These are phyloP conservation scores for Cercospora brassicicola DNA, from an alignment of 2,329 filamentous ascomycete genomes.

Conservation along the genomic window DNA sequence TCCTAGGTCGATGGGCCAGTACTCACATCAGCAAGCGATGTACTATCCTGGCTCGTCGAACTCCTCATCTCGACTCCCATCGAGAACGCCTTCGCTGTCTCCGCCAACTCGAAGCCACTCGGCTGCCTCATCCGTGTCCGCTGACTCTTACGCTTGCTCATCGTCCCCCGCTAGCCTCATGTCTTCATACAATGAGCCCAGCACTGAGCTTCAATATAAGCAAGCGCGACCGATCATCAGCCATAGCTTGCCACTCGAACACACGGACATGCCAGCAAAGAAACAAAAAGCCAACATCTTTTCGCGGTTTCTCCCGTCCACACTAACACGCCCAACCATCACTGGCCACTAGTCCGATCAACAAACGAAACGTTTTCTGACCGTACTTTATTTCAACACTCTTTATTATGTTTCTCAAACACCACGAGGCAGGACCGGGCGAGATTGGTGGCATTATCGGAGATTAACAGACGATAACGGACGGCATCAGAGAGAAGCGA, in stretches of 20 bases:
- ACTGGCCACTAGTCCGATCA: slow-evolving; percentile 23
- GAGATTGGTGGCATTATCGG: neutral
- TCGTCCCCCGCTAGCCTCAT: slow-evolving; percentile 39
- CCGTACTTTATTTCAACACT: neutral
- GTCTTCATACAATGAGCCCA: slow-evolving; percentile 36
- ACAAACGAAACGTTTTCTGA: slow-evolving; percentile 8
- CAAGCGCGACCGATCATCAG: slow-evolving; percentile 26
- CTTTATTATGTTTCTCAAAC: slow-evolving; percentile 1
- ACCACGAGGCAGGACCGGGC: slow-evolving; percentile 2
- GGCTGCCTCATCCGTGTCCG: slow-evolving; percentile 39
- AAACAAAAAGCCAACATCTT: slow-evolving; percentile 43
- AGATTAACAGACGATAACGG: neutral
- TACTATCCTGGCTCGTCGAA: slow-evolving; percentile 33
- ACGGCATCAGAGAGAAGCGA: neutral
- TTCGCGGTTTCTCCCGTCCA: slow-evolving; percentile 41
- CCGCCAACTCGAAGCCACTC: slow-evolving; percentile 47
- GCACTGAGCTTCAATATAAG: slow-evolving; percentile 44
- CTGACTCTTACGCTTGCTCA: slow-evolving; percentile 37
- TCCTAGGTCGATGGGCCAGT: slow-evolving; percentile 35
- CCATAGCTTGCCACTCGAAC: slow-evolving; percentile 32
- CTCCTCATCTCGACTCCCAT: slow-evolving; percentile 41
- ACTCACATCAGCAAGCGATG: slow-evolving; percentile 31
- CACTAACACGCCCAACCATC: slow-evolving; percentile 24
- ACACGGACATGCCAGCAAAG: slow-evolving; percentile 38
- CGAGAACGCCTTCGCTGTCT: slow-evolving; percentile 53